Evolutionary conservation across 257 asterid genomes (phyloP), one percentile per base, ranked within the genome.

Genomic region (Fraxinus quadrangulata): DNA sequence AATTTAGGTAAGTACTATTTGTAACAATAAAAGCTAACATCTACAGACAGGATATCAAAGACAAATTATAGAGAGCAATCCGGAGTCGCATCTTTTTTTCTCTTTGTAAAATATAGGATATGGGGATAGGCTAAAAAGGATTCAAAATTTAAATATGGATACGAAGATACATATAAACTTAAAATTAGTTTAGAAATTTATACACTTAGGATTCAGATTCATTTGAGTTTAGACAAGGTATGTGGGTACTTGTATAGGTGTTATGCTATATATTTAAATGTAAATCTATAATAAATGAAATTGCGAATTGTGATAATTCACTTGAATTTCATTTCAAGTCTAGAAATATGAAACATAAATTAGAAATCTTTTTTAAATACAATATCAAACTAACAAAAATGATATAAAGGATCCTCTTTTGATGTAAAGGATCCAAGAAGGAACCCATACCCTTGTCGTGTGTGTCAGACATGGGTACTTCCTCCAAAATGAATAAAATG

Each of bases 11-110:
- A 36, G 36, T 73, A 72, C 31, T 21, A 42, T 8, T 71, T 39
- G 37, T 69, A 76, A 59, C 30, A 67, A 14, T 9, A 47, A 78
- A 71, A 73, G 70, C 24, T 33, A 21, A 37, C 2, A 72, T 56
- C 76, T 54, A 69, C 73, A 31, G 67, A 47, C 17, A 23, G 45
- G 73, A 59, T 36, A 47, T 67, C 54, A 66, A 66, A 65, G 67
- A 83, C 49, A 81, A 31, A 75, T 45, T 42, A 67, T 14, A 75
- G 42, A 42, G 49, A 59, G 79, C 39, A 80, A 75, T 31, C 73
- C 49, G 71, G 33, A 61, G 67, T 54, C n/a, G 2, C 8, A 40
- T 40, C 47, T 33, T 39, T 9, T 17, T 12, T 7, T 12, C 21
- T 16, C 21, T 16, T 1, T 51, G 23, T 51, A 16, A 19, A 51